Base-by-base conservation (phyloP, 202 grass and related monocot species). In the Zizania palustris region DNA sequence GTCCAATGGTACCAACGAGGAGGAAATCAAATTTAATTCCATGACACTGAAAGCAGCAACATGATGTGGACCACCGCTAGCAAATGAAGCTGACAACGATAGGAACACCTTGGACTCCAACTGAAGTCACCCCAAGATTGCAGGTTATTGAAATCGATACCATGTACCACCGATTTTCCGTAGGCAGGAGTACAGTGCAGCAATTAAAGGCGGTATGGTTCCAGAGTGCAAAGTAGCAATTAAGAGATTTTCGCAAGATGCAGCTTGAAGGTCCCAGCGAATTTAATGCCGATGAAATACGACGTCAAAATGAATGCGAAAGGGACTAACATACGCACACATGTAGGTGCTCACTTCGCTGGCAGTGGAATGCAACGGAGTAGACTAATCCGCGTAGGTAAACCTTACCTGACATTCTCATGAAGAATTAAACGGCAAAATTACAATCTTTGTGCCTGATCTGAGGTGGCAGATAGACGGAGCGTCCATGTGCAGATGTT, bases 221-320 rank as follows among this genome's bases (percentile, higher is more conserved):
- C 34, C 50, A 65, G 73, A 66, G 78, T 7, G 60, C 67, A 71
- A 48, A 54, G 43, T 11, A 28, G 28, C 28, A 9, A 54, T 35
- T 40, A 60, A 50, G 60, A 58, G 51, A 33, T 19, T 28, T 71
- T 2, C 57, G 40, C 45, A 69, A 40, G 40, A 60, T 11, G 60
- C 54, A 51, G 49, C 19, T 21, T 42, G 56, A 59, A 84, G 86
- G 81, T 53, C 76, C 81, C 86, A 65, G 46, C 40, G 59, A 64
- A 76, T 64, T 85, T 64, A 84, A 79, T 87, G 68, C 22, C 38
- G 45, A 35, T 69, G 45, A 64, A 79, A 63, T 8, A 40, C 7
- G 33, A 53, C 28, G 56, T 18, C 38, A 71, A 78, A 84, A 46
- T 60, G 63, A 63, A 74, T 88, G 34, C 53, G 71, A 70, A 76